phyloP scores from a whole-genome alignment of 306 rosid genomes.

The Arachis stenosperma region DNA sequence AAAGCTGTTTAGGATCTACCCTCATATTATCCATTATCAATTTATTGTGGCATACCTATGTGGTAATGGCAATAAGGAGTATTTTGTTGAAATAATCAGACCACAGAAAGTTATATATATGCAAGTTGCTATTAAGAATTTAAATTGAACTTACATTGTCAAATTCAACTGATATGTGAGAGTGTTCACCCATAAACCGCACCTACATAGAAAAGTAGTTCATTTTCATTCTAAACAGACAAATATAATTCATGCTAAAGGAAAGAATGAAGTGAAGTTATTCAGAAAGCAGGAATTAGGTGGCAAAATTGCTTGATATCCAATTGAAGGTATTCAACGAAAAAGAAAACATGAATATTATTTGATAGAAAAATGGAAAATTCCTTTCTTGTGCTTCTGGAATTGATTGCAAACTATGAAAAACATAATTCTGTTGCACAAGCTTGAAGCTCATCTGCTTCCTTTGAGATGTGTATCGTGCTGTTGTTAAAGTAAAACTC shows the following conservation, averaged over 20 bases:
- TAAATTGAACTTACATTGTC: conserved; percentile 66
- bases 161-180: conserved; percentile 83
- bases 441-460: conserved; percentile 1
- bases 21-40: too few relatives aligned
- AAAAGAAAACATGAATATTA: conserved; percentile 6
- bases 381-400: conserved; percentile 11
- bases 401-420: background rate
- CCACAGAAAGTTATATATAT: too few relatives aligned
- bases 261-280: background rate
- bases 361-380: background rate
- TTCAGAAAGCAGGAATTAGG: conserved; percentile 26
- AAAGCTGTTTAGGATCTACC: too few relatives aligned
- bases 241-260: conserved; percentile 10
- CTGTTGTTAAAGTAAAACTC: background rate
- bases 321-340: conserved; percentile 9
- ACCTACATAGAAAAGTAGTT: conserved; percentile 63
- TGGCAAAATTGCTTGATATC: conserved; percentile 1
- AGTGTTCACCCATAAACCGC: conserved; percentile 91
- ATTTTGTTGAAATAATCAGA: too few relatives aligned
- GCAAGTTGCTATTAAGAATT: too few relatives aligned
- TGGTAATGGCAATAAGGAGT: too few relatives aligned
- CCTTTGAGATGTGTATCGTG: conserved; percentile 12
- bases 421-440: background rate
- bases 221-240: conserved; percentile 19
- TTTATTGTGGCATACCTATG: too few relatives aligned